These are phyloP conservation scores for Incumbomyces delicatus DNA, from an alignment of 2,329 filamentous ascomycete species.

Conservation along the genomic window DNA sequence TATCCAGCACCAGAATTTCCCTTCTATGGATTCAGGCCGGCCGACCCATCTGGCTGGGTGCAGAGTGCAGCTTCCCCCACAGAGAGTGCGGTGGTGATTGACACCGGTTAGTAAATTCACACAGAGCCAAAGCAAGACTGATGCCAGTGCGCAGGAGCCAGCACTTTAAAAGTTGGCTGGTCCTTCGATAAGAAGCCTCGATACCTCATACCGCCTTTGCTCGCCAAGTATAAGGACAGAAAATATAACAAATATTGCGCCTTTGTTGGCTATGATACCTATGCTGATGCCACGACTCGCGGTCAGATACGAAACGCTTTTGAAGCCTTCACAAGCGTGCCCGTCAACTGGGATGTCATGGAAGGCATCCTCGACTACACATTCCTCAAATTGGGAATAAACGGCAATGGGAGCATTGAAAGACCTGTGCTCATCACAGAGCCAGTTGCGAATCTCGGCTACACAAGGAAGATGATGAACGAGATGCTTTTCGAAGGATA, in stretches of 20 bases:
- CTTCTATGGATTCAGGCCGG: conserved; percentile 49
- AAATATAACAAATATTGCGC: conserved; percentile 86
- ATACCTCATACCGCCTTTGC: conserved; percentile 73
- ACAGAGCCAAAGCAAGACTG: neutral
- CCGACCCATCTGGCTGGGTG: conserved; percentile 59
- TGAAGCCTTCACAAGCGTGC: conserved; percentile 78
- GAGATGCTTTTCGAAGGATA: conserved; percentile 98
- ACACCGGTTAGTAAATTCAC: conserved; percentile 63
- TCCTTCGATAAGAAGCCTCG: conserved; percentile 80
- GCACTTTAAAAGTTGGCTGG: conserved; percentile 84
- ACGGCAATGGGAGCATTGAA: conserved; percentile 63
- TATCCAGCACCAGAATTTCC: conserved; percentile 49
- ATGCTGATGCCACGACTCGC: conserved; percentile 83
- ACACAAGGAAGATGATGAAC: conserved; percentile 88
- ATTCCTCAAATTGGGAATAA: conserved; percentile 86
- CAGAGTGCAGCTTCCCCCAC: conserved; percentile 51
- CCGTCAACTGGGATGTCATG: conserved; percentile 97
- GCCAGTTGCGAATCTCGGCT: conserved; percentile 79
- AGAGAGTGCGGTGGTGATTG: conserved; percentile 80
- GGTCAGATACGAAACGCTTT: conserved; percentile 87
- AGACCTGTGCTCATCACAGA: conserved; percentile 92
- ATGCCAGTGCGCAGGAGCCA: conserved; percentile 55
- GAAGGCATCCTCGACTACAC: conserved; percentile 90
- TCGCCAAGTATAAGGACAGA: conserved; percentile 89
- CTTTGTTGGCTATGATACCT: conserved; percentile 87